Percentiles rank a stretch among this genome's conserved stretches.
Evolutionary conservation across 768 basidiomycete genomes (phyloP).

Genomic region (Hebeloma cylindrosporum): DNA sequence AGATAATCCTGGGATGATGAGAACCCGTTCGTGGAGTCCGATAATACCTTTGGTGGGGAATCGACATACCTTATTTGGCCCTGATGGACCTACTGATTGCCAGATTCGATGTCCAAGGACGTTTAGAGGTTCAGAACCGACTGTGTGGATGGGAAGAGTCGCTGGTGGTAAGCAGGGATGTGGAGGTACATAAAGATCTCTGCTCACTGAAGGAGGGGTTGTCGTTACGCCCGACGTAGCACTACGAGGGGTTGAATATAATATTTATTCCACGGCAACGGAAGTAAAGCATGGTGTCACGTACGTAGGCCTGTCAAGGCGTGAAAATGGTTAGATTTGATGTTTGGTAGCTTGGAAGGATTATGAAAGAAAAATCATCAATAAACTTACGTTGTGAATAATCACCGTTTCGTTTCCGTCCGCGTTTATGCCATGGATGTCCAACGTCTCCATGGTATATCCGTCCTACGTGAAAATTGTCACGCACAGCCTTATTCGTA

Average conservation of each 20-base stretch:
- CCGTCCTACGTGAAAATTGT: constrained; percentile 61
- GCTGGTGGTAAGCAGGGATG: not conserved
- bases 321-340: not conserved
- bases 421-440: constrained; percentile 62
- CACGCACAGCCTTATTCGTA: not conserved
- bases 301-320: too few relatives aligned
- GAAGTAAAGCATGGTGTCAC: too few relatives aligned
- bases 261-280: too few relatives aligned
- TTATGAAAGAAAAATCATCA: constrained; percentile 6
- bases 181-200: not conserved
- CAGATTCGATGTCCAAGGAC: constrained; percentile 68
- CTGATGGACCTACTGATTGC: constrained; percentile 80
- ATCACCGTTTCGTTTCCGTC: constrained; percentile 55
- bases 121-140: constrained; percentile 81
- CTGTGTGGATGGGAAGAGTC: constrained; percentile 36
- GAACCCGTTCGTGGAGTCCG: not conserved
- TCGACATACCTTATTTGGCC: constrained; percentile 73
- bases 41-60: too few relatives aligned
- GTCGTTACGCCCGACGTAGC: constrained; percentile 84
- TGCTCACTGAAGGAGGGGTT: constrained; percentile 83
- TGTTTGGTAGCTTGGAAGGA: not conserved
- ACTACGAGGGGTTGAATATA: too few relatives aligned
- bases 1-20: constrained; percentile 70
- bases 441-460: constrained; percentile 79
- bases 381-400: constrained; percentile 48